Conservation (phyloP, 2,329 filamentous ascomycete genomes). For the Monosporascus sp. region DNA sequence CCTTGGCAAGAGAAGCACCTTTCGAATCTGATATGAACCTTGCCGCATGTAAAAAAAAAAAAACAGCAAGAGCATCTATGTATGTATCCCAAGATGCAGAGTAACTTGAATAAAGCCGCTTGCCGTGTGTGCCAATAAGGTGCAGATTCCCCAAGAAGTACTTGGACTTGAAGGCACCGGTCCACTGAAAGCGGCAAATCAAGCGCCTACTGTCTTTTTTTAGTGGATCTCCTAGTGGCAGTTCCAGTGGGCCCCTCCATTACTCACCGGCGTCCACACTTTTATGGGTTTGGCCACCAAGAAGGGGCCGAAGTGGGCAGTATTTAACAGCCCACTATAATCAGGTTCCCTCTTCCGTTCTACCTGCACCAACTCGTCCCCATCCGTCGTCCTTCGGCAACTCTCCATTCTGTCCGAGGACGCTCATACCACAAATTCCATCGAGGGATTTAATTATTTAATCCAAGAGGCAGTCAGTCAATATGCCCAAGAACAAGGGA, state of each 20-base stretch:
- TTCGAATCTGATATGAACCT: too few relatives aligned
- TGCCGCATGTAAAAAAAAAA: too few relatives aligned
- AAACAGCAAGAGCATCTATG: not conserved
- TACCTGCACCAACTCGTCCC: not conserved
- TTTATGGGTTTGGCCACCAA: not conserved
- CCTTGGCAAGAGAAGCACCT: too few relatives aligned
- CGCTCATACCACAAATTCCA: not conserved
- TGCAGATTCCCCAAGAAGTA: too few relatives aligned
- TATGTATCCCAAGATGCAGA: not conserved
- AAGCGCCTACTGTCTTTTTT: too few relatives aligned
- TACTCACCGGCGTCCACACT: too few relatives aligned
- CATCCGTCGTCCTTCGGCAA: not conserved
- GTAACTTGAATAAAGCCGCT: too few relatives aligned
- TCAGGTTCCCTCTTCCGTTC: not conserved
- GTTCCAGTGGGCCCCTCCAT: too few relatives aligned
- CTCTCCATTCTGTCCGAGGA: not conserved
- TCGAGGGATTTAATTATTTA: not conserved
- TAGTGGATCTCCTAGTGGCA: too few relatives aligned
- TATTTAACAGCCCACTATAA: not conserved
- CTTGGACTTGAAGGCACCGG: too few relatives aligned
- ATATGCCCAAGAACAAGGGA: constrained; percentile 99
- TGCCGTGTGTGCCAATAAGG: too few relatives aligned
- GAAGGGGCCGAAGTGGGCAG: not conserved
- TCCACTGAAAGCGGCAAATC: too few relatives aligned
- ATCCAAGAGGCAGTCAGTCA: constrained; percentile 28